Conservation (phyloP, 2,329 filamentous ascomycete genomes). For the Talaromyces sp. region DNA sequence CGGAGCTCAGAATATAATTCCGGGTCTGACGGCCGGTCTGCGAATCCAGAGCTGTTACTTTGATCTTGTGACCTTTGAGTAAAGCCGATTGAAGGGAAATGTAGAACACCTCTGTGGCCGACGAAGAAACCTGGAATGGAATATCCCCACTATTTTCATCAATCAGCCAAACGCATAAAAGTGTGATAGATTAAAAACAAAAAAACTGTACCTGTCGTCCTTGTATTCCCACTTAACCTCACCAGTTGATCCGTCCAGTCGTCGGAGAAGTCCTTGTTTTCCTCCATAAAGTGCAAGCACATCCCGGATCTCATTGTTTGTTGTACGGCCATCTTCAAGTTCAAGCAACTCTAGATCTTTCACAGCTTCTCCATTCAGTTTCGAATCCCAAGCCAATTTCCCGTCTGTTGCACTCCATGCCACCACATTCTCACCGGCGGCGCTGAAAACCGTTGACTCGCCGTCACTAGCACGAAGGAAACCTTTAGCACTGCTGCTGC, state of each 20-base stretch:
- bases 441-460: constrained; percentile 72
- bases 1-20: constrained; percentile 67
- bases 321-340: constrained; percentile 54
- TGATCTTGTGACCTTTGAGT: constrained; percentile 68
- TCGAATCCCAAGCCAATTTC: constrained; percentile 68
- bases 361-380: constrained; percentile 47
- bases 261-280: constrained; percentile 56
- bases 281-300: constrained; percentile 64
- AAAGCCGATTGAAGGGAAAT: constrained; percentile 66
- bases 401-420: constrained; percentile 83
- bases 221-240: constrained; percentile 73
- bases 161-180: constrained; percentile 8
- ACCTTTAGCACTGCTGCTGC: constrained; percentile 16
- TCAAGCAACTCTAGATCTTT: constrained; percentile 67
- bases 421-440: constrained; percentile 64
- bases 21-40: constrained; percentile 67
- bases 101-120: constrained; percentile 65
- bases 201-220: constrained; percentile 48
- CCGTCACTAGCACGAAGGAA: constrained; percentile 71
- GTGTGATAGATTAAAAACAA: neutral
- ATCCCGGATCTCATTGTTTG: constrained; percentile 51
- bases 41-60: constrained; percentile 68
- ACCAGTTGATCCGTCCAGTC: constrained; percentile 69
- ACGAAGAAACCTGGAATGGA: constrained; percentile 72
- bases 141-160: constrained; percentile 55